Base-by-base conservation (phyloP, 2,329 filamentous ascomycete species). In the Aaosphaeria pasadenensis region DNA sequence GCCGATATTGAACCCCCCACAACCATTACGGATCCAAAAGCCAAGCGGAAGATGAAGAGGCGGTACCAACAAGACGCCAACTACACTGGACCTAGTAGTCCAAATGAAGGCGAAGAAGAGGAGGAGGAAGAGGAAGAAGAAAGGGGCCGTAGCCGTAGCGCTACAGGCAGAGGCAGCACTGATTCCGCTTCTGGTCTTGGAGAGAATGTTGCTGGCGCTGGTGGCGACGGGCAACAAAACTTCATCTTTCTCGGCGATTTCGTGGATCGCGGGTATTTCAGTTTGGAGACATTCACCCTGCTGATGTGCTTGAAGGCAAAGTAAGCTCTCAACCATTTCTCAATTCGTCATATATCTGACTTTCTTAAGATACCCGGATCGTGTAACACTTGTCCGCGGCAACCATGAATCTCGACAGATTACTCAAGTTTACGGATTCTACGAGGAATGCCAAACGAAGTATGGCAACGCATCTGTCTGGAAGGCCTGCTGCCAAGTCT, bases 361-460 rank as follows among this genome's bases (percentile, higher is more conserved):
- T 7, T 4, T 5, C 30, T 28, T 11, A 24, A 50, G 48, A 39
- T 88, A 84, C 62, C 86, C 86, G 38, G 85, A 88, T 61, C 79
- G 82, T 54, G 85, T 89, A 53, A 89, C 86, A 0, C 76, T 89
- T 30, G 84, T 89, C 31, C 83, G 86, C 45, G 86, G 86, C 33
- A 89, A 99, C 76, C 94, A 99, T 82, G 94, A 99, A 77, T 96
- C 91, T 56, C 87, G 94, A 63, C 94, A 99, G 76, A 99, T 99
- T 72, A 99, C 94, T 41, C 92, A 97, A 74, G 94, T 99, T 50
- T 99, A 99, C 71, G 94, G 94, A 54, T 99, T 99, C 78, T 99
- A 99, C 78, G 94, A 97, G 72, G 94, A 99, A 74, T 99, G 94
- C 71, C 84, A 97, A 63, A 89, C 91, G 71, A 99, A 99, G 78